Evolutionary conservation across 495 filamentous ascomycete species (phyloP).

Genomic region (Hyphodiscus hymeniophilus): DNA sequence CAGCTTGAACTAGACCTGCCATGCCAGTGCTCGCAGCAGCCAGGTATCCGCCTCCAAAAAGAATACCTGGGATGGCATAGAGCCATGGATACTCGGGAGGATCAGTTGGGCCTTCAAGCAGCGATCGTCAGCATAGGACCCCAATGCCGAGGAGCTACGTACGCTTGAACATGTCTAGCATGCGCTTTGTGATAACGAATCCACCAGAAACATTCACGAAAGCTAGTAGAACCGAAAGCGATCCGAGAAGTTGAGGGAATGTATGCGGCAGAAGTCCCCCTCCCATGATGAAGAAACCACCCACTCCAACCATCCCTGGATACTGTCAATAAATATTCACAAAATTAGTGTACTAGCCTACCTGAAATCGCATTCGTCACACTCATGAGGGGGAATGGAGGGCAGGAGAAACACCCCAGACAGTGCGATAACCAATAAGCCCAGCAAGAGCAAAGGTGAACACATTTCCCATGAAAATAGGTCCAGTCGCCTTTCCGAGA

Average conservation of each 20-base stretch:
- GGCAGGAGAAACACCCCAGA: slow-evolving; percentile 71
- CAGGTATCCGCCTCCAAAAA: slow-evolving; percentile 71
- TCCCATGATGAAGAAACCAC: slow-evolving; percentile 74
- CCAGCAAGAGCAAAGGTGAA: slow-evolving; percentile 74
- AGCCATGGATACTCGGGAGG: slow-evolving; percentile 79
- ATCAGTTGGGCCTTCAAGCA: slow-evolving; percentile 51
- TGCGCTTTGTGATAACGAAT: slow-evolving; percentile 78
- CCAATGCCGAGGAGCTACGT: slow-evolving; percentile 7
- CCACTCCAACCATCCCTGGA: slow-evolving; percentile 65
- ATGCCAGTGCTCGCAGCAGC: slow-evolving; percentile 69
- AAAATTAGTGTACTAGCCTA: background rate
- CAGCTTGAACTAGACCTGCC: slow-evolving; percentile 71
- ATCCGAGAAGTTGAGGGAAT: slow-evolving; percentile 66
- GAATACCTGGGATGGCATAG: slow-evolving; percentile 61
- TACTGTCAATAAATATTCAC: background rate
- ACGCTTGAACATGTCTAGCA: slow-evolving; percentile 88
- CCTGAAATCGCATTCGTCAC: slow-evolving; percentile 83
- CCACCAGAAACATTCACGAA: slow-evolving; percentile 79
- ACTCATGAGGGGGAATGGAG: slow-evolving; percentile 75
- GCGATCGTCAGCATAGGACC: slow-evolving; percentile 16
- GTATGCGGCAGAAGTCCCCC: slow-evolving; percentile 65
- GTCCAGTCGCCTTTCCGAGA: slow-evolving; percentile 67
- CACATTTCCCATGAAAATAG: slow-evolving; percentile 73
- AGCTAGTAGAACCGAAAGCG: slow-evolving; percentile 68
- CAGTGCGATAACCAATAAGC: slow-evolving; percentile 70